Evolutionary conservation across 768 basidiomycete genomes (phyloP).

Genomic region (Hericium alpestre): DNA sequence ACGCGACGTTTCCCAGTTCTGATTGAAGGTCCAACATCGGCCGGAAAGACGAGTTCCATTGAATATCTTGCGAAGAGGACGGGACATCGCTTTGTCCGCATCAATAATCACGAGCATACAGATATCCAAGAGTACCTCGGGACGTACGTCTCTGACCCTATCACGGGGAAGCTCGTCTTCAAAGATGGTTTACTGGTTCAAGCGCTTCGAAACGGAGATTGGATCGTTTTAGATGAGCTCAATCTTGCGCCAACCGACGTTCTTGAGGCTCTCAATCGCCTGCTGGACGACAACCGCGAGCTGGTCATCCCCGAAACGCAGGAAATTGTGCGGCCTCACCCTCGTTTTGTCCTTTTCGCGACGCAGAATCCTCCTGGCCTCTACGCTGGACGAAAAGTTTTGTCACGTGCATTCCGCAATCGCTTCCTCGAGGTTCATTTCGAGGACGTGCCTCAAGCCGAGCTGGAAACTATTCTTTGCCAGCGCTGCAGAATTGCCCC

Average conservation of each 20-base stretch:
- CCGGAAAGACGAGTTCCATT: slow-evolving; percentile 93
- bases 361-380: slow-evolving; percentile 96
- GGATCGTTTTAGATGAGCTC: slow-evolving; percentile 97
- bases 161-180: slow-evolving; percentile 89
- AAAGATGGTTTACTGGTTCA: slow-evolving; percentile 90
- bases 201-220: slow-evolving; percentile 83
- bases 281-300: slow-evolving; percentile 96
- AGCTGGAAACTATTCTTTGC: slow-evolving; percentile 89
- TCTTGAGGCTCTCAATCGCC: slow-evolving; percentile 89
- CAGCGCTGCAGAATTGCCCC: slow-evolving; percentile 89
- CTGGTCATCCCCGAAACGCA: slow-evolving; percentile 92
- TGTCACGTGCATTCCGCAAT: slow-evolving; percentile 93
- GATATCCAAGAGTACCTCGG: slow-evolving; percentile 99
- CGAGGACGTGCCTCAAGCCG: slow-evolving; percentile 88
- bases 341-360: slow-evolving; percentile 95
- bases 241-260: slow-evolving; percentile 98
- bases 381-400: slow-evolving; percentile 88
- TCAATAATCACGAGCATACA: slow-evolving; percentile 99
- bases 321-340: slow-evolving; percentile 87
- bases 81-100: slow-evolving; percentile 91
- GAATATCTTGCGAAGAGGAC: slow-evolving; percentile 90
- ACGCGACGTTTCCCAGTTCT: slow-evolving; percentile 88
- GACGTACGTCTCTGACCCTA: slow-evolving; percentile 87
- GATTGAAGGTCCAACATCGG: slow-evolving; percentile 96
- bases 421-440: slow-evolving; percentile 97